Evolutionary conservation across 495 filamentous ascomycete species (phyloP).

Genomic region (Podospora conica): DNA sequence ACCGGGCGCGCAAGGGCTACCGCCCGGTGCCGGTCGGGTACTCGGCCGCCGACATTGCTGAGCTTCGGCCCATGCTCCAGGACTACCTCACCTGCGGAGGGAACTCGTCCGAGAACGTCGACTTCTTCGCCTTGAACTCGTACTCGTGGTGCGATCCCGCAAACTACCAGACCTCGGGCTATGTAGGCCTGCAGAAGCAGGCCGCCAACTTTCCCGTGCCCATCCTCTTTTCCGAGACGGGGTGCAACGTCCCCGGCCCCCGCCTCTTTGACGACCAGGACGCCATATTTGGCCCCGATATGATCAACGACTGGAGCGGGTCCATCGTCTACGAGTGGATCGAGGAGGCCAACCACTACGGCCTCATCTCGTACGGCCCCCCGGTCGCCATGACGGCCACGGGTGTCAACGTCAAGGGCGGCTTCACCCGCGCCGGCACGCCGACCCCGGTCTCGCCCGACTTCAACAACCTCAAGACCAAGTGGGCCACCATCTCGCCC

Average conservation of each 20-base stretch:
- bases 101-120: slow-evolving; percentile 62
- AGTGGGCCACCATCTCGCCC: slow-evolving; percentile 69
- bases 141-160: slow-evolving; percentile 82
- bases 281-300: slow-evolving; percentile 66
- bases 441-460: slow-evolving; percentile 71
- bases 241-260: slow-evolving; percentile 62
- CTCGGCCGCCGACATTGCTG: slow-evolving; percentile 80
- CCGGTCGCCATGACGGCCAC: slow-evolving; percentile 41
- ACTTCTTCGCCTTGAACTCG: slow-evolving; percentile 81
- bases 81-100: slow-evolving; percentile 76
- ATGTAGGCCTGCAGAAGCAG: slow-evolving; percentile 53
- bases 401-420: slow-evolving; percentile 52
- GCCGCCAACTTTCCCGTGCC: slow-evolving; percentile 57
- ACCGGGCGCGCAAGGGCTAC: slow-evolving; percentile 71
- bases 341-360: slow-evolving; percentile 77
- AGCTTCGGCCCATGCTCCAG: slow-evolving; percentile 78
- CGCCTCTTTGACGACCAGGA: slow-evolving; percentile 70
- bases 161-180: slow-evolving; percentile 61
- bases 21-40: slow-evolving; percentile 81
- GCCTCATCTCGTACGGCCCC: slow-evolving; percentile 72
- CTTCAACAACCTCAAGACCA: slow-evolving; percentile 66
- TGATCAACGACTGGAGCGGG: slow-evolving; percentile 73
- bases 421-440: slow-evolving; percentile 63
- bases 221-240: slow-evolving; percentile 81
- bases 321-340: slow-evolving; percentile 90